phyloP scores from a whole-genome alignment of 441 rosid species.

The Brassica hybrid region DNA sequence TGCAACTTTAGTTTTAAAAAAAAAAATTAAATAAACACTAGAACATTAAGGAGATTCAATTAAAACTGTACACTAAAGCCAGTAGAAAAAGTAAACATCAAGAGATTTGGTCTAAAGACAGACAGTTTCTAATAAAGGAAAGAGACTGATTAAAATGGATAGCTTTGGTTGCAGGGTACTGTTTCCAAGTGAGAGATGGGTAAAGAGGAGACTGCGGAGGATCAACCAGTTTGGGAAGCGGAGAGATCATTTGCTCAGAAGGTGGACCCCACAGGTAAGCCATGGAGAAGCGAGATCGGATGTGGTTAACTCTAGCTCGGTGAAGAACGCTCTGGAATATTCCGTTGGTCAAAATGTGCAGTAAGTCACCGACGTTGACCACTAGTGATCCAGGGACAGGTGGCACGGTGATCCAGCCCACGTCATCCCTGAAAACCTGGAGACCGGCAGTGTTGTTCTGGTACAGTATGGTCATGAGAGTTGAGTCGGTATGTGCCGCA shows the following conservation, averaged over 20 bases:
- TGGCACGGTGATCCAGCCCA: slow-evolving; percentile 79
- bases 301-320: slow-evolving; percentile 75
- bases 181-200: slow-evolving; percentile 77
- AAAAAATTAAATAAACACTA: no score
- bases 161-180: slow-evolving; percentile 75
- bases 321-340: slow-evolving; percentile 73
- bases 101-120: slow-evolving; percentile 17
- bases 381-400: slow-evolving; percentile 69
- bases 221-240: slow-evolving; percentile 59
- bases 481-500: slow-evolving; percentile 85
- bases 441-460: slow-evolving; percentile 77
- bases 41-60: no score
- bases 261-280: slow-evolving; percentile 88
- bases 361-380: slow-evolving; percentile 75
- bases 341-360: slow-evolving; percentile 87
- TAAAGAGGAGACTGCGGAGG: slow-evolving; percentile 73
- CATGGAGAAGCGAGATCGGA: slow-evolving; percentile 57
- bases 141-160: slow-evolving; percentile 76
- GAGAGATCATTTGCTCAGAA: slow-evolving; percentile 56
- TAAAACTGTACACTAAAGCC: neutral
- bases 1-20: no score
- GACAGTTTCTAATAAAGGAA: slow-evolving; percentile 53
- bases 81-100: slow-evolving; percentile 17
- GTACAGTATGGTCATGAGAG: slow-evolving; percentile 74
- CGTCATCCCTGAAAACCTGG: slow-evolving; percentile 66